phyloP scores from a whole-genome alignment of 495 filamentous ascomycete species.

The Talaromyces ruber region DNA sequence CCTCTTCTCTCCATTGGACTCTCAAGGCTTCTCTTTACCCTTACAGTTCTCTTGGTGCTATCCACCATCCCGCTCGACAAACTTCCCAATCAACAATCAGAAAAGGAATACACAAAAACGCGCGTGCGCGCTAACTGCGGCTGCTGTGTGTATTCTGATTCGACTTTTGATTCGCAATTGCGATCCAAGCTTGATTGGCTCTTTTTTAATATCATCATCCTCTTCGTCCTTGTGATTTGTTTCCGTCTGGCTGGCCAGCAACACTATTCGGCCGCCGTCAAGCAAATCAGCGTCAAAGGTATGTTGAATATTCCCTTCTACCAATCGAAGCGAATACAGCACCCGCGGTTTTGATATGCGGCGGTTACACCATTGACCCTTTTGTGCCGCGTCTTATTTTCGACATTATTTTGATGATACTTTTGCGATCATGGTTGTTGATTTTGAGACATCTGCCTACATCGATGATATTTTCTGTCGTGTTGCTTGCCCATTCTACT shows the following conservation, averaged over 20 bases:
- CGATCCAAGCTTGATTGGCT: background rate
- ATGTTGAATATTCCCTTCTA: background rate
- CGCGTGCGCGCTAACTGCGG: constrained; percentile 3
- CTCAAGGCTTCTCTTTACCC: background rate
- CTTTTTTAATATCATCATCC: background rate
- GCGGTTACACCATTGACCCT: background rate
- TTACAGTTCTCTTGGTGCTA: background rate
- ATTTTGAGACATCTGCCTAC: background rate
- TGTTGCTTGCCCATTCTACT: background rate
- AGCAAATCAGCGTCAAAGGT: constrained; percentile 1
- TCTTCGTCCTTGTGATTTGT: constrained; percentile 1
- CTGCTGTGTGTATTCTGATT: background rate
- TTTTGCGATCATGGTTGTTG: background rate
- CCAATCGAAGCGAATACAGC: background rate
- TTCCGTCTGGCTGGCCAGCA: constrained; percentile 1
- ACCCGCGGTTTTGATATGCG: background rate
- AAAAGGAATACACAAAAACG: background rate
- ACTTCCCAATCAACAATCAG: background rate
- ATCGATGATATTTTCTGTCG: background rate
- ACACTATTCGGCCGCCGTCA: background rate
- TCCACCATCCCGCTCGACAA: background rate
- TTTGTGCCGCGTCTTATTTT: background rate
- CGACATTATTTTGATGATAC: background rate
- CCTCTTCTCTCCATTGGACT: background rate
- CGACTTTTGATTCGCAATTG: background rate